A percentile compares a stretch with the other conserved stretches of the same genome.
Conservation (phyloP, 345 rosid species). For the Sisymbrium irio region DNA sequence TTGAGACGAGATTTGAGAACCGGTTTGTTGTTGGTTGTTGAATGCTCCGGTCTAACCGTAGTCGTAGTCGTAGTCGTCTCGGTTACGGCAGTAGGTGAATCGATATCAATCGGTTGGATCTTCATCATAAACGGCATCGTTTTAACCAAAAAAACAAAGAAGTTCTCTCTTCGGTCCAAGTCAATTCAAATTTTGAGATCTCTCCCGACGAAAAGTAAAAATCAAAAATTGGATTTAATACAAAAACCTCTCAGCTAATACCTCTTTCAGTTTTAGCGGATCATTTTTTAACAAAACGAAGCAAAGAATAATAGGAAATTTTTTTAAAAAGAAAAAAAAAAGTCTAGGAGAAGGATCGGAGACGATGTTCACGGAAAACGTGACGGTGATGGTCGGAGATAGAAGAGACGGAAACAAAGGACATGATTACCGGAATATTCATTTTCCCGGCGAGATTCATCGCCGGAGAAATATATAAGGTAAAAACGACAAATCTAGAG, state of each 20-base stretch:
- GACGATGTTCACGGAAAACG: slow-evolving; percentile 59
- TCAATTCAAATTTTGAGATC: slow-evolving; percentile 31
- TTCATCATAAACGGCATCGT: slow-evolving; percentile 52
- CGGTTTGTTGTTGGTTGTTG: slow-evolving; percentile 40
- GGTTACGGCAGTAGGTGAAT: slow-evolving; percentile 22
- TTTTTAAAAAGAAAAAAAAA: background rate
- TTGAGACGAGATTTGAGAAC: slow-evolving; percentile 65
- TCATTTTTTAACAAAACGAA: slow-evolving; percentile 34
- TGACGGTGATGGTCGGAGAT: slow-evolving; percentile 67
- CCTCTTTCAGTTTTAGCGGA: slow-evolving; percentile 31
- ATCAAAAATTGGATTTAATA: too few relatives aligned
- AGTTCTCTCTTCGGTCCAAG: slow-evolving; percentile 7
- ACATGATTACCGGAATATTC: slow-evolving; percentile 40
- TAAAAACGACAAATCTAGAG: slow-evolving; percentile 1
- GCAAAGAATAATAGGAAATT: slow-evolving; percentile 37
- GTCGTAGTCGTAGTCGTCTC: too few relatives aligned
- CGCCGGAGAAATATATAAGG: slow-evolving; percentile 30
- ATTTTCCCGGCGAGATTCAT: slow-evolving; percentile 48
- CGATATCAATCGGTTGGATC: slow-evolving; percentile 67
- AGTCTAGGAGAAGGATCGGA: slow-evolving; percentile 14
- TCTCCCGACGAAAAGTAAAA: too few relatives aligned
- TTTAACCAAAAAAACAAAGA: background rate
- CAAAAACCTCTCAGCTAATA: slow-evolving; percentile 37
- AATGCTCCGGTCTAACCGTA: slow-evolving; percentile 40
- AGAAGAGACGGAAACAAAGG: slow-evolving; percentile 33